phyloP scores from a whole-genome alignment of 495 filamentous ascomycete genomes.

The Lichenothelia convexa region DNA sequence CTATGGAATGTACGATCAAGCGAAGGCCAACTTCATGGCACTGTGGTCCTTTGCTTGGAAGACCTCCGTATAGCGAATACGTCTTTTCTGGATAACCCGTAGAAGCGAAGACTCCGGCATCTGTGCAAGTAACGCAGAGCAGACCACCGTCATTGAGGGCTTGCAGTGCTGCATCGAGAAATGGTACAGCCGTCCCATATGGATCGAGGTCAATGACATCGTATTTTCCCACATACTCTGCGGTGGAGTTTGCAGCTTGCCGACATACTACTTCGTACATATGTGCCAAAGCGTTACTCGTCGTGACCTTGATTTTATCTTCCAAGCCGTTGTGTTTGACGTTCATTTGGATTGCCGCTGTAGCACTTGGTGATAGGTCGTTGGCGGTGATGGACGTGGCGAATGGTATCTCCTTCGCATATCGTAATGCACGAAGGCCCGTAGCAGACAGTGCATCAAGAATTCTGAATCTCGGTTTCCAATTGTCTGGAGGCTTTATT shows the following conservation, averaged over 20 bases:
- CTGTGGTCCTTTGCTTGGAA: conserved; percentile 63
- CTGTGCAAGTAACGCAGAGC: conserved; percentile 89
- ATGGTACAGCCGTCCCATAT: conserved; percentile 80
- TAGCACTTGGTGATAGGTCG: conserved; percentile 62
- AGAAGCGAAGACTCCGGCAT: conserved; percentile 85
- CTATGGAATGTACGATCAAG: conserved; percentile 63
- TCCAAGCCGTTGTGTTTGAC: conserved; percentile 61
- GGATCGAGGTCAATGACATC: conserved; percentile 95
- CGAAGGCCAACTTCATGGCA: conserved; percentile 83
- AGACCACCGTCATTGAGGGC: conserved; percentile 70
- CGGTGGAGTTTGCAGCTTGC: conserved; percentile 1
- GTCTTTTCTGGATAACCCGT: conserved; percentile 84
- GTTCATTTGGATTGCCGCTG: conserved; percentile 63
- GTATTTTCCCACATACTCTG: conserved; percentile 34
- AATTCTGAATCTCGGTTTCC: conserved; percentile 36
- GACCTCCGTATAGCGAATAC: conserved; percentile 76
- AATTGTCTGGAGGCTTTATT: too few species aligned
- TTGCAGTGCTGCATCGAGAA: conserved; percentile 78
- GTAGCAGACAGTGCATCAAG: conserved; percentile 92
- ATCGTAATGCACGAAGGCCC: conserved; percentile 78
- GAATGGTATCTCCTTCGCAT: conserved; percentile 75
- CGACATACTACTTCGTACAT: conserved; percentile 48
- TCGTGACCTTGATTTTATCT: conserved; percentile 49
- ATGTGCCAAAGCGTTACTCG: conserved; percentile 67
- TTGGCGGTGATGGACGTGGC: conserved; percentile 72